A percentile compares a stretch with the other conserved stretches of the same genome.
Evolutionary conservation across 2,329 filamentous ascomycete genomes (phyloP).

Genomic region (Alternaria ventricosa): DNA sequence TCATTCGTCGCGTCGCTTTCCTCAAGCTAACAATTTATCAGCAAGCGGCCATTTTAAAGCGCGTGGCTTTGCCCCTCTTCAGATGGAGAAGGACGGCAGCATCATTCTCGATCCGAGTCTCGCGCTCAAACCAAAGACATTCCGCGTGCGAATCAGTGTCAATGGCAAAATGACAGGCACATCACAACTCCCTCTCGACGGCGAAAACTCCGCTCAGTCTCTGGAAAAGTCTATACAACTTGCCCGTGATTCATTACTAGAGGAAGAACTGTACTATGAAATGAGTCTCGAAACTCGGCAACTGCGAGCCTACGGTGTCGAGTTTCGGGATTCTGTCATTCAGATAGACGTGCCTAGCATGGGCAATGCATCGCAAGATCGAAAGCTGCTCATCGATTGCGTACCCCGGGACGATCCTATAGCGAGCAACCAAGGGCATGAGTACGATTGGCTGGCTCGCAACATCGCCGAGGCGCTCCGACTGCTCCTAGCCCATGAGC

Average conservation of each 20-base stretch:
- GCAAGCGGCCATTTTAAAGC: constrained; percentile 65
- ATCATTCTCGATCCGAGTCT: constrained; percentile 75
- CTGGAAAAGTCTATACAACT: constrained; percentile 74
- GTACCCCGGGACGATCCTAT: constrained; percentile 63
- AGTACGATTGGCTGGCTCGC: constrained; percentile 63
- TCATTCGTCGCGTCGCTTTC: neutral
- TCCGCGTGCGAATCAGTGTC: constrained; percentile 72
- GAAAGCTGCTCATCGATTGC: constrained; percentile 70
- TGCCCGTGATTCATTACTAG: constrained; percentile 79
- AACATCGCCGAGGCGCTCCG: constrained; percentile 71
- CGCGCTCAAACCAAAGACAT: constrained; percentile 61
- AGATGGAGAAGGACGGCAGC: constrained; percentile 74
- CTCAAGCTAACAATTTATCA: constrained; percentile 26
- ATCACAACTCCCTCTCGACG: constrained; percentile 48
- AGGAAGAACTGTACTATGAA: constrained; percentile 90
- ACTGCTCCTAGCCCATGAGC: constrained; percentile 78
- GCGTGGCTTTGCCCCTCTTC: constrained; percentile 81
- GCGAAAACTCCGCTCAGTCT: constrained; percentile 56
- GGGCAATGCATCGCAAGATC: constrained; percentile 53
- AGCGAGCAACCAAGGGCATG: constrained; percentile 23
- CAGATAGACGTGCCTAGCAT: constrained; percentile 34
- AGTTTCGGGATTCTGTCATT: constrained; percentile 60
- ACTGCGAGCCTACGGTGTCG: constrained; percentile 74
- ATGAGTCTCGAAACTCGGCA: constrained; percentile 80
- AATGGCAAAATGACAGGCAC: constrained; percentile 65